Evolutionary conservation across 1,284 basidiomycete species (phyloP).

Genomic region (Boletus albobrunnescens): DNA sequence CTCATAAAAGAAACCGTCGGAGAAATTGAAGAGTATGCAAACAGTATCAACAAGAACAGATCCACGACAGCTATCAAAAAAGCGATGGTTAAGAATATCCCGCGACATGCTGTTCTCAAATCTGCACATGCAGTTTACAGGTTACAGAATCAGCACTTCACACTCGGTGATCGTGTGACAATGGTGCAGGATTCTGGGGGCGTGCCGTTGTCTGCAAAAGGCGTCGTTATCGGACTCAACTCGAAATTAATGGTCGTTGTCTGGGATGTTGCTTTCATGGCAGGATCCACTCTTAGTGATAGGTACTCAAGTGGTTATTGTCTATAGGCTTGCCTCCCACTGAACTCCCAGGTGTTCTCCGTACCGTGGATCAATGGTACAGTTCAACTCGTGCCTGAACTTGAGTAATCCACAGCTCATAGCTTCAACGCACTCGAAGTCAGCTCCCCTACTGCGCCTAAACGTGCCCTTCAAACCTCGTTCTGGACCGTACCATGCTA

Average conservation of each 20-base stretch:
- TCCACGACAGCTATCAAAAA: slow-evolving; percentile 72
- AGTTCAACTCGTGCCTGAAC: slow-evolving; percentile 84
- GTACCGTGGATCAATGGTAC: slow-evolving; percentile 83
- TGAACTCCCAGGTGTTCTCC: slow-evolving; percentile 68
- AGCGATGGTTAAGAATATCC: slow-evolving; percentile 86
- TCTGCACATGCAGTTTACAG: slow-evolving; percentile 89
- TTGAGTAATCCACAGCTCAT: slow-evolving; percentile 79
- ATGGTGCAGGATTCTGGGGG: slow-evolving; percentile 96
- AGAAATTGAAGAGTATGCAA: slow-evolving; percentile 75
- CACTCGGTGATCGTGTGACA: slow-evolving; percentile 91
- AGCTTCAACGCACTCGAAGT: slow-evolving; percentile 60
- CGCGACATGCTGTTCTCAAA: slow-evolving; percentile 92
- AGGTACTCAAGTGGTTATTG: slow-evolving; percentile 44
- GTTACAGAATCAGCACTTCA: slow-evolving; percentile 87
- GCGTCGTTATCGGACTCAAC: slow-evolving; percentile 88
- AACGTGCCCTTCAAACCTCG: slow-evolving; percentile 58
- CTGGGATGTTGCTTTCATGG: slow-evolving; percentile 95
- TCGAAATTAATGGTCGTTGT: slow-evolving; percentile 91
- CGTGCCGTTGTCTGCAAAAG: slow-evolving; percentile 88
- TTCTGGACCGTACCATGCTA: slow-evolving; percentile 60
- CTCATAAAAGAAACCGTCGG: slow-evolving; percentile 83
- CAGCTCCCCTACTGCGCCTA: slow-evolving; percentile 38
- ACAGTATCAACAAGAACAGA: slow-evolving; percentile 61
- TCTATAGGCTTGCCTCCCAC: neutral
- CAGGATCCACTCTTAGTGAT: slow-evolving; percentile 84